phyloP scores from a whole-genome alignment of 768 basidiomycete species.

The Tricholoma hemisulphureum region DNA sequence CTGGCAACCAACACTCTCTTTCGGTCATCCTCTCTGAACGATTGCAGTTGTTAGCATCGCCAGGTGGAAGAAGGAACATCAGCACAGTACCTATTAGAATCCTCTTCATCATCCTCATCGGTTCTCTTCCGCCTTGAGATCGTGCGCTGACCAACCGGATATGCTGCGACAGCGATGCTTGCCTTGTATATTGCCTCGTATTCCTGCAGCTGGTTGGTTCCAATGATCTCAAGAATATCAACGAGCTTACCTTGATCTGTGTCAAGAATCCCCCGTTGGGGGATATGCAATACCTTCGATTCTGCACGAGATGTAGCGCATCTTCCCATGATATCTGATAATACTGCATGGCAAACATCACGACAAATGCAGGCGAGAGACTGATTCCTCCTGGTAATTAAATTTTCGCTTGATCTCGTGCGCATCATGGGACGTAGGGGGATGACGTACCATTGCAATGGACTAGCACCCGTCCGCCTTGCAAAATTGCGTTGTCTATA shows the following conservation, averaged over 20 bases:
- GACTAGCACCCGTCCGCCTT: slow-evolving; percentile 76
- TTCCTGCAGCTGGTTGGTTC: slow-evolving; percentile 50
- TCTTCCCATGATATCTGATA: slow-evolving; percentile 84
- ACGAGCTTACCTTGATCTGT: slow-evolving; percentile 73
- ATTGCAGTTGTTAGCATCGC: neutral
- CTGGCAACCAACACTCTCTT: slow-evolving; percentile 45
- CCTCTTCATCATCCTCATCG: slow-evolving; percentile 71
- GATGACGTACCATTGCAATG: slow-evolving; percentile 76
- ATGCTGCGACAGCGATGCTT: slow-evolving; percentile 61
- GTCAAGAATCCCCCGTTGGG: slow-evolving; percentile 90
- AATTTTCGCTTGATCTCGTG: neutral
- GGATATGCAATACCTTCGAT: slow-evolving; percentile 89
- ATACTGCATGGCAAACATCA: slow-evolving; percentile 92
- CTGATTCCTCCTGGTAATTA: slow-evolving; percentile 73
- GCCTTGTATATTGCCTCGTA: slow-evolving; percentile 93
- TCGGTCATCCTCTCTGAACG: slow-evolving; percentile 42
- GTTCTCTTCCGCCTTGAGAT: slow-evolving; percentile 65
- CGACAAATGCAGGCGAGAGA: slow-evolving; percentile 83
- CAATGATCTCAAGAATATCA: neutral
- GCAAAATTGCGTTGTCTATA: slow-evolving; percentile 63
- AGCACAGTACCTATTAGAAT: slow-evolving; percentile 27
- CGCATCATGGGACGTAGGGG: neutral
- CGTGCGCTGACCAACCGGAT: slow-evolving; percentile 46
- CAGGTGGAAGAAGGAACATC: neutral
- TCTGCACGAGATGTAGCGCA: slow-evolving; percentile 84